Conservation (phyloP, 176 grass and related monocot genomes). For the Dactylis glomerata region DNA sequence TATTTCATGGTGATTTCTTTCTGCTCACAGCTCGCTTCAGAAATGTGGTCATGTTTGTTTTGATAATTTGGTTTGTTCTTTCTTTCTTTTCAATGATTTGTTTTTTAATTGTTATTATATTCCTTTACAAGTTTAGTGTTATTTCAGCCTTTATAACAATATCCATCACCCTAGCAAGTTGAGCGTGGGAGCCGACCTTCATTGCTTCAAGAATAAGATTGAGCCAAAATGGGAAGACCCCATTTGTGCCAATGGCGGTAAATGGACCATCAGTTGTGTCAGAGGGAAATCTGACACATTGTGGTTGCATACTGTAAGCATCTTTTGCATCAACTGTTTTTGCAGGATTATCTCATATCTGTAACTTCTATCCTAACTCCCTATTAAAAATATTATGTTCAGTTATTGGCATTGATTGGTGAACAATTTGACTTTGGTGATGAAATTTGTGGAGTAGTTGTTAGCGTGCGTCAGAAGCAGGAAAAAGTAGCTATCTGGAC, state of each 20-base stretch:
- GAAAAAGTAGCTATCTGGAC: conserved; percentile 95
- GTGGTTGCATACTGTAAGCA: conserved; percentile 91
- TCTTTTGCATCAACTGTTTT: not conserved
- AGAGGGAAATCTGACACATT: conserved; percentile 83
- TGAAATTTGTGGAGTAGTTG: conserved; percentile 91
- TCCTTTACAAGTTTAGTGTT: conserved; percentile 19
- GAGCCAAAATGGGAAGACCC: conserved; percentile 99
- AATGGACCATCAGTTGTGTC: conserved; percentile 84
- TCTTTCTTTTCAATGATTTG: not conserved
- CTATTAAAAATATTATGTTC: not conserved
- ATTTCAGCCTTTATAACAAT: conserved; percentile 90
- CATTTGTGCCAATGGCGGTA: conserved; percentile 88
- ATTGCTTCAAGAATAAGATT: conserved; percentile 94
- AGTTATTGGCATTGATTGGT: conserved; percentile 91
- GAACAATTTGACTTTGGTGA: conserved; percentile 97
- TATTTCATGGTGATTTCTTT: not conserved
- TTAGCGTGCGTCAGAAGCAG: conserved; percentile 74
- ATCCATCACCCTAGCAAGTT: conserved; percentile 87
- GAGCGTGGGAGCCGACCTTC: conserved; percentile 64
- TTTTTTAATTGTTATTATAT: not conserved
- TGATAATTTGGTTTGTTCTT: conserved; percentile 20
- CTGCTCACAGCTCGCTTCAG: not conserved
- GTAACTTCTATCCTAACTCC: not conserved
- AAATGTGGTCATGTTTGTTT: not conserved
- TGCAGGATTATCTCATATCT: conserved; percentile 1